Percentiles rank a stretch among this genome's conserved stretches.
These are phyloP conservation scores for Sugiyamaella neomexicana DNA, from an alignment of 1,139 yeast genomes.

Conservation along the genomic window DNA sequence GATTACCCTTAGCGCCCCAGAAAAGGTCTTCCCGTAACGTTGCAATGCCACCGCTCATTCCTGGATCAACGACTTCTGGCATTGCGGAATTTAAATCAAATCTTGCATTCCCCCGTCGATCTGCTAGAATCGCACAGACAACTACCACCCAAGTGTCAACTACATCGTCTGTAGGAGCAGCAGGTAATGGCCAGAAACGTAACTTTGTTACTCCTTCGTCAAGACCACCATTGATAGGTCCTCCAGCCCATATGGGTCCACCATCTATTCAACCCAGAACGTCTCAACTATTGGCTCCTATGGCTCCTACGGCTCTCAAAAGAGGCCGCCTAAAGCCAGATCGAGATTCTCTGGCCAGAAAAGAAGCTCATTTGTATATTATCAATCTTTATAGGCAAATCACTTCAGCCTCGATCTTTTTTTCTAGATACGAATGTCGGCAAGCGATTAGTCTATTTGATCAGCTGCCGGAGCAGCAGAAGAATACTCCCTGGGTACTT, in stretches of 20 bases:
- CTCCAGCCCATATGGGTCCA: neutral
- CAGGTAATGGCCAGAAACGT: conserved; percentile 12
- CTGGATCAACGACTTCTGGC: neutral
- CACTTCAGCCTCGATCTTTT: conserved; percentile 65
- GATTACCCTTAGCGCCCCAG: conserved; percentile 32
- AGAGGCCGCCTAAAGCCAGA: conserved; percentile 26
- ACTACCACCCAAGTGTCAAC: neutral
- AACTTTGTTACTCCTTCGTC: conserved; percentile 11
- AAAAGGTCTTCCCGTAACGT: conserved; percentile 30
- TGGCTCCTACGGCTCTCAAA: conserved; percentile 13
- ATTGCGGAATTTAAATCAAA: conserved; percentile 1
- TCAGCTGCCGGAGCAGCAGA: conserved; percentile 51
- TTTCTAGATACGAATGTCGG: conserved; percentile 72
- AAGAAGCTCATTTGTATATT: conserved; percentile 49
- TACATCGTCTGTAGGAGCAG: neutral
- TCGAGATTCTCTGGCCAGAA: conserved; percentile 35
- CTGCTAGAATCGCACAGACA: conserved; percentile 14
- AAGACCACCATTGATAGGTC: neutral
- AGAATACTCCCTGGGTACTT: conserved; percentile 82
- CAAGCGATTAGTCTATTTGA: conserved; percentile 73
- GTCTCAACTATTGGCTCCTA: neutral
- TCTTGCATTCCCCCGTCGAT: conserved; percentile 14
- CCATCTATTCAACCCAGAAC: neutral
- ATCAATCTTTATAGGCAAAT: conserved; percentile 56
- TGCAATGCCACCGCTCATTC: conserved; percentile 9